Evolutionary conservation across 2,329 filamentous ascomycete genomes (phyloP), one percentile per base, ranked within the genome.

Genomic region (Lasiodiplodia sp.): DNA sequence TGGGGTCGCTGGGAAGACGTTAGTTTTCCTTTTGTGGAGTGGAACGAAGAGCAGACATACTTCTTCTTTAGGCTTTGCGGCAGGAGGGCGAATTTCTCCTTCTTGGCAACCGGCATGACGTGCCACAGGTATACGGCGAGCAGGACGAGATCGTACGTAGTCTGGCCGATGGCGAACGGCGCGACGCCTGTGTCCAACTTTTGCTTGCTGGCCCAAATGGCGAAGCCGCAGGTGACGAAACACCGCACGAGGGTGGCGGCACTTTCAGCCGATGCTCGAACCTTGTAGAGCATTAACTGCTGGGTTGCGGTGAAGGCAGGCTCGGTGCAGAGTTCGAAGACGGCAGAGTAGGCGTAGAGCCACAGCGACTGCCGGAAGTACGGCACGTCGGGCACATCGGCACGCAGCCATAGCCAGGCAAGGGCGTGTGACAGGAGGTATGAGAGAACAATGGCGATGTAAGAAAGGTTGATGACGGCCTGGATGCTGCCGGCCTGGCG

Each of bases 261-360:
- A n/a, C 91, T 91, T 81, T 99, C 96, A 58, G 95, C 93, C 3
- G 87, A 84, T 1, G 94, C 96, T 38, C 96, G 88, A 16, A 92
- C 90, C 67, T 89, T 91, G 75, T 97, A 97, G 31, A 91, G 86
- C 72, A 96, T 87, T 60, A 90, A 89, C 71, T 92, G 90, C 80
- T 97, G 94, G 71, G 95, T 89, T 40, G 96, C 88, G 1, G 94
- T 92, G 79, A 98, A 99, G 66, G 90, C 91, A 0, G 96, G 96
- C 80, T 99, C 96, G 1, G 92, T 90, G 1, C 93, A 79, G 16
- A 99, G 86, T 81, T 99, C 96, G 3, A 96, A 75, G 51, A 90
- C 76, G 1, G 87, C 88, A 38, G 88, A 87, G 31, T 88, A 58
- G 52, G 84, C 83, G 70, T 88, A 89, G 25, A 89, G 75, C 37